These are phyloP conservation scores for Cryphonectria naterciae DNA, from an alignment of 2,329 filamentous ascomycete species.

Conservation along the genomic window DNA sequence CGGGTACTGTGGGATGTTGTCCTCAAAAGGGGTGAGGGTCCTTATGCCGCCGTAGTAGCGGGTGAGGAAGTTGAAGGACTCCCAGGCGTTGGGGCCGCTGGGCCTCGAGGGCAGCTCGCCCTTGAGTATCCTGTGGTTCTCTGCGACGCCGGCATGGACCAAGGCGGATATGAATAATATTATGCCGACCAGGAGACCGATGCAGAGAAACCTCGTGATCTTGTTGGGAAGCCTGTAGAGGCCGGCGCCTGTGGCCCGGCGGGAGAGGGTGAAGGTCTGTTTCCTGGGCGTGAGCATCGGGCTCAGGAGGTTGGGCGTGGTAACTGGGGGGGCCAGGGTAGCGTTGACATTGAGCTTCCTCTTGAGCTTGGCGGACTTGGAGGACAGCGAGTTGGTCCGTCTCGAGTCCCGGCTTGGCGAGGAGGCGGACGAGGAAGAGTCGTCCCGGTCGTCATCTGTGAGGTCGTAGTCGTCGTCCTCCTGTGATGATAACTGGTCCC, in stretches of 20 bases:
- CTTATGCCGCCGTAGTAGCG: constrained; percentile 89
- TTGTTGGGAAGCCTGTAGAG: constrained; percentile 71
- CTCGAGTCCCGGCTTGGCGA: constrained; percentile 59
- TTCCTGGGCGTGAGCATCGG: constrained; percentile 39
- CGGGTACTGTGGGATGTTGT: constrained; percentile 84
- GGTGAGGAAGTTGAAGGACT: constrained; percentile 81
- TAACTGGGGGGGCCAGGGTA: constrained; percentile 22
- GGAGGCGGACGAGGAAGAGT: constrained; percentile 42
- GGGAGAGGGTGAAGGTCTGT: constrained; percentile 38
- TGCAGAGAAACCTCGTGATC: constrained; percentile 77
- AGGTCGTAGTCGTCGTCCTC: constrained; percentile 53
- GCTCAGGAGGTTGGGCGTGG: constrained; percentile 22
- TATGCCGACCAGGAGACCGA: constrained; percentile 70
- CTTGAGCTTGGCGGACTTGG: constrained; percentile 48
- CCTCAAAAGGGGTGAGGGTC: constrained; percentile 64
- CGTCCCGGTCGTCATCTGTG: constrained; percentile 43
- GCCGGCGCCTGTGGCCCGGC: constrained; percentile 40
- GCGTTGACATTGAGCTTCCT: constrained; percentile 28
- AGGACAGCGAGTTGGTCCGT: constrained; percentile 48
- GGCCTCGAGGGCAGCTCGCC: constrained; percentile 63
- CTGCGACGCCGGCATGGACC: constrained; percentile 72
- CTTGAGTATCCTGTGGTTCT: constrained; percentile 64
- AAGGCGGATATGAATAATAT: constrained; percentile 78
- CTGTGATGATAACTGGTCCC: constrained; percentile 55
- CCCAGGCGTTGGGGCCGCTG: constrained; percentile 74